Base-by-base conservation (phyloP, 2,329 filamentous ascomycete genomes). In the Pseudogymnoascus sp. region DNA sequence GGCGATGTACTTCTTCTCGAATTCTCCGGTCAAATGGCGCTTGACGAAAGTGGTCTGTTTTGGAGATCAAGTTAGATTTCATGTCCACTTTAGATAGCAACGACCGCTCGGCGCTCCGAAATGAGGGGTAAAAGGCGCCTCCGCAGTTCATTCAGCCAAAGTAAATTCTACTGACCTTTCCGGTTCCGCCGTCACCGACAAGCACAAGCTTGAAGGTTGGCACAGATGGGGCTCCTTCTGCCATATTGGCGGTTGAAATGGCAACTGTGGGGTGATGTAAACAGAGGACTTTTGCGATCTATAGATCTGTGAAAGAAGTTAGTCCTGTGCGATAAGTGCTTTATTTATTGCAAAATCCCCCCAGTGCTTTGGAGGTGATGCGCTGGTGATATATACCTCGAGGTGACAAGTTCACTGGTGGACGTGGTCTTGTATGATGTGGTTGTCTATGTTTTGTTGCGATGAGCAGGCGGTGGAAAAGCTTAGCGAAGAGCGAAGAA, bases 1-100 rank as follows among this genome's bases (percentile, higher is more conserved):
- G 73, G 94, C 94, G 79, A 99, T 97, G 83, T 99, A 99, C 84
- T 97, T 99, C 89, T 99, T 99, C 83, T 99, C 94, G 77, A 99
- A 99, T 79, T 99, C 94, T 78, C 94, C 94, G 76, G 94, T 99
- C 87, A 97, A 86, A 82, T 99, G 94, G 76, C 94, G 94, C 89
- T 99, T 99, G 85, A 99, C 94, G 80, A 99, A 99, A 76, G 94
- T 99, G 77, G 94, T 99, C 94, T 99, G 75, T 69, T 27, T 58
- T 55, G 48, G 48, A 21, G 29, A 35, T 35, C 35, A 29, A 55
- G 48, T 55, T 55, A 55, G 48, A 21, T 21, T 55, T 55, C n/a
- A 45, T 60, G 18, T 36, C 15, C 42, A 8, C 3, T 37, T 37
- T 12, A 61, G 60, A 37, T 61, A 35, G 45, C 15, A 58, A 52